Evolutionary conservation across 176 grass and related monocot species (phyloP).

Genomic region (Triticum urartu): DNA sequence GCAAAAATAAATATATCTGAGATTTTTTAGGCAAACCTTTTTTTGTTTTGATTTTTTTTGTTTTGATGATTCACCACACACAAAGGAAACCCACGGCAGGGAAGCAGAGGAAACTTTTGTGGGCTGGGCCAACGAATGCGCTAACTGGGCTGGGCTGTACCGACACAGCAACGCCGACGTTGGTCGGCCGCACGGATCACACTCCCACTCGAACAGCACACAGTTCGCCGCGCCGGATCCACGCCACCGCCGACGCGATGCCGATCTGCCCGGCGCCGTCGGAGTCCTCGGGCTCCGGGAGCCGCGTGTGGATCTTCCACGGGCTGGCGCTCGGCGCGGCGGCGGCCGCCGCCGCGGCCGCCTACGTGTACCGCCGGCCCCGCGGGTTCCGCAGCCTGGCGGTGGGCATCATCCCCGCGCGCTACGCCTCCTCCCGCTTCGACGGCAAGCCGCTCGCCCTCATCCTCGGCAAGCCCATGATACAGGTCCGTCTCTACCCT

Average conservation of each 20-base stretch:
- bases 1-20: no score
- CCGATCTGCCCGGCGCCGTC: conserved; percentile 59
- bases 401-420: conserved; percentile 83
- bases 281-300: conserved; percentile 35
- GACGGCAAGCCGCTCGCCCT: conserved; percentile 76
- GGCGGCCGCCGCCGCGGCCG: conserved; percentile 27
- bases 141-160: neutral
- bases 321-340: conserved; percentile 50
- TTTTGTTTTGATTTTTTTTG: no score
- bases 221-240: neutral
- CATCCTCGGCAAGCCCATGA: conserved; percentile 92
- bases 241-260: conserved; percentile 34
- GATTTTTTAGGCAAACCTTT: no score
- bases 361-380: conserved; percentile 45
- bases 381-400: conserved; percentile 60
- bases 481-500: conserved; percentile 40
- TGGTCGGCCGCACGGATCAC: neutral
- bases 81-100: neutral
- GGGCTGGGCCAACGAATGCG: neutral
- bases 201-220: neutral
- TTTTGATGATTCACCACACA: no score
- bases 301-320: conserved; percentile 49
- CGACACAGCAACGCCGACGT: neutral
- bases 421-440: conserved; percentile 89
- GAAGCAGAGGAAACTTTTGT: neutral